phyloP scores from a whole-genome alignment of 73 alveolate species.

The Urostyla sp. region DNA sequence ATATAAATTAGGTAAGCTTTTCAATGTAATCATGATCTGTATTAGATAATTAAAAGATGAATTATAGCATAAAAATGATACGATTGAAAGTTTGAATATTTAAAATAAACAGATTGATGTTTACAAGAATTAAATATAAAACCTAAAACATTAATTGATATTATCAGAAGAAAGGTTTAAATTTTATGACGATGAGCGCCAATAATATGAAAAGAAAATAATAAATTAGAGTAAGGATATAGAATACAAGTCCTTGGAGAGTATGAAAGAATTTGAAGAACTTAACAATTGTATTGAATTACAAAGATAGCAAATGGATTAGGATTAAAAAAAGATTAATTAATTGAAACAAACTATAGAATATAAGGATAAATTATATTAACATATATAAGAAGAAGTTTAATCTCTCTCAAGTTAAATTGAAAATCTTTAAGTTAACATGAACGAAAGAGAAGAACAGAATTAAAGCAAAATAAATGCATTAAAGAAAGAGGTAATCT shows the following conservation, averaged over 20 bases:
- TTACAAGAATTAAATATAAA: conserved; percentile 11
- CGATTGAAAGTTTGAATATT: neutral
- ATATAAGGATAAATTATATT: conserved; percentile 11
- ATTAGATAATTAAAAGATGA: no score
- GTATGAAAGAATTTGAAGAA: conserved; percentile 21
- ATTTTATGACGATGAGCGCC: conserved; percentile 31
- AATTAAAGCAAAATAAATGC: conserved; percentile 2
- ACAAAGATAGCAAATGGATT: conserved; percentile 4
- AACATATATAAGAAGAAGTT: conserved; percentile 11
- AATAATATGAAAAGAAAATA: conserved; percentile 18
- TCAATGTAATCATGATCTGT: no score
- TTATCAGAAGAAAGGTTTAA: conserved; percentile 36
- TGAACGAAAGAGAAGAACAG: conserved; percentile 40
- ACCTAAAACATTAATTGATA: conserved; percentile 18
- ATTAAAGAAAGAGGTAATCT: conserved; percentile 34
- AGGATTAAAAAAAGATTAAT: neutral
- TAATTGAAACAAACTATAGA: neutral
- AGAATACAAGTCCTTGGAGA: neutral
- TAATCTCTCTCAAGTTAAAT: neutral
- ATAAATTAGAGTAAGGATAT: neutral
- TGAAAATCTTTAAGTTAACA: conserved; percentile 23
- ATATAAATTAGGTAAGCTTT: conserved; percentile 15
- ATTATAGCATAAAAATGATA: no score
- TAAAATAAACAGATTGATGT: conserved; percentile 20
- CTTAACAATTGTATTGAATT: neutral